phyloP scores from a whole-genome alignment of 208 protist species.

The Kentomonas sorsogonicus region DNA sequence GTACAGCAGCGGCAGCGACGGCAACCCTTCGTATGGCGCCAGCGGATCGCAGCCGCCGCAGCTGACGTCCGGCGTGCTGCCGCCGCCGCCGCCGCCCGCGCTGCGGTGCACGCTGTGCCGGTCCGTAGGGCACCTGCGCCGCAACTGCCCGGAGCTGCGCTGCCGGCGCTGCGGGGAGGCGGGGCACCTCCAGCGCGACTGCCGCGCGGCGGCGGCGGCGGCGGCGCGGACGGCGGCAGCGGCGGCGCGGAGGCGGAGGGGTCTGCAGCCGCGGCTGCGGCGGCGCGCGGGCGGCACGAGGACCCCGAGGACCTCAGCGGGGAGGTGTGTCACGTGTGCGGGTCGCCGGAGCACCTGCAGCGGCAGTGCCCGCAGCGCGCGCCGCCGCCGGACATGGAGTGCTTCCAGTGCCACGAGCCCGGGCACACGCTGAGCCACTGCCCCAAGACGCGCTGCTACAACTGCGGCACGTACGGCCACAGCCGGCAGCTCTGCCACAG shows the following conservation, averaged over 20 bases:
- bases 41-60: no score
- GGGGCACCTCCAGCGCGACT: constrained; percentile 70
- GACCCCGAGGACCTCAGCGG: constrained; percentile 3
- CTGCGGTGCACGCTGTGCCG: constrained; percentile 37
- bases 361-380: constrained; percentile 56
- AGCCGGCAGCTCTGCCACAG: constrained; percentile 81
- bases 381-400: constrained; percentile 68
- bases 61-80: background rate
- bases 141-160: constrained; percentile 47
- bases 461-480: constrained; percentile 84
- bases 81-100: background rate
- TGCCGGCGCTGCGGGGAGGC: constrained; percentile 43
- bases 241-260: background rate
- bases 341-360: constrained; percentile 69
- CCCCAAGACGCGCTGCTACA: constrained; percentile 82
- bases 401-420: constrained; percentile 78
- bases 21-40: no score
- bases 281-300: background rate
- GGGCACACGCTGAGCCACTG: constrained; percentile 81
- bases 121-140: constrained; percentile 35
- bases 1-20: no score
- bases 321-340: constrained; percentile 60
- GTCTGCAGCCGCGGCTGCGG: constrained; percentile 10
- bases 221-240: constrained; percentile 8
- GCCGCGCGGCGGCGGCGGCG: constrained; percentile 20